Evolutionary conservation across 2,329 filamentous ascomycete species (phyloP).

Genomic region (Stachybotrys elegans): DNA sequence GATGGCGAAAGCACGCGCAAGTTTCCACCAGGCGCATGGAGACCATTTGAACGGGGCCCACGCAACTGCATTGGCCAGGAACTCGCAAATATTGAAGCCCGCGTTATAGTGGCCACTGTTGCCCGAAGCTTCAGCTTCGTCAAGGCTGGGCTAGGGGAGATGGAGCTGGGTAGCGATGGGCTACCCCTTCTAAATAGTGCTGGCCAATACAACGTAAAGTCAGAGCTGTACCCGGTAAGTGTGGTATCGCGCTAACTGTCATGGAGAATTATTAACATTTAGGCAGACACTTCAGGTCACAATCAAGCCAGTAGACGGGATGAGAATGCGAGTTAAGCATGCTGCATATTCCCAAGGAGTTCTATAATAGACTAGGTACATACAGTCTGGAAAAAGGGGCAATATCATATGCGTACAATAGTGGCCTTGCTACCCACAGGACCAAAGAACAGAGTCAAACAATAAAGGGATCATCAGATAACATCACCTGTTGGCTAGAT

Average conservation of each 20-base stretch:
- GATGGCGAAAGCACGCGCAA: no score
- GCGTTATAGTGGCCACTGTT: background rate
- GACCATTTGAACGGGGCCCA: background rate
- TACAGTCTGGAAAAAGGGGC: no score
- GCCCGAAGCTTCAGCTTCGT: background rate
- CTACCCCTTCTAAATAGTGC: background rate
- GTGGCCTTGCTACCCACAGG: no score
- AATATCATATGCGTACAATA: no score
- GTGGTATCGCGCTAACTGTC: background rate
- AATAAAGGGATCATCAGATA: no score
- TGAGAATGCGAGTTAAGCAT: background rate
- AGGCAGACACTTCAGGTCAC: background rate
- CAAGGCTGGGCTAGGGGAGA: background rate
- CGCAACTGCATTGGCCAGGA: conserved; percentile 1
- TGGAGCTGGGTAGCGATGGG: background rate
- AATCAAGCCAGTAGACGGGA: background rate
- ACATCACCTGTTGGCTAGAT: no score
- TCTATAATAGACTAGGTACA: no score
- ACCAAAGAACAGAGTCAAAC: no score
- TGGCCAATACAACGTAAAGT: background rate
- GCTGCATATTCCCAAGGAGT: no score
- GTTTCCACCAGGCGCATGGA: background rate
- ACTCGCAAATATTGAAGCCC: background rate
- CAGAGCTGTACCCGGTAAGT: background rate
- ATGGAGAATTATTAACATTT: background rate